Conservation (phyloP, 331 rosid species). For the Ulmus americana region DNA sequence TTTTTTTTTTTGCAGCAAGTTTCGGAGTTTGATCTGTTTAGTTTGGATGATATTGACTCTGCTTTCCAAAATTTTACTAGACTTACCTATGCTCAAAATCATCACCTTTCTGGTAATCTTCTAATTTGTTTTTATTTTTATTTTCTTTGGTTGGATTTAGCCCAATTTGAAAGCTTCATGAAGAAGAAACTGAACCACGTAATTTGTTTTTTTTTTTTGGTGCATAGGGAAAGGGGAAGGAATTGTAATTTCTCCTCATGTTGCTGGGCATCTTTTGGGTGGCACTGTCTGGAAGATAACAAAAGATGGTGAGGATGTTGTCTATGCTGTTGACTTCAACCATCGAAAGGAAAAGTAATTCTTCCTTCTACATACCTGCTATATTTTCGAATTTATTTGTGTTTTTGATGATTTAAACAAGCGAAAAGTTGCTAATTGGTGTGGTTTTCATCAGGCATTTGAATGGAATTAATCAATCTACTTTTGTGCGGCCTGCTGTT, state of each 20-base stretch:
- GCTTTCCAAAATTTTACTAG: constrained; percentile 80
- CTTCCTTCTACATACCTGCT: not conserved
- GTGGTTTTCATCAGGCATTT: constrained; percentile 43
- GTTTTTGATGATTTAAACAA: not conserved
- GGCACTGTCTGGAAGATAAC: constrained; percentile 94
- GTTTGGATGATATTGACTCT: constrained; percentile 84
- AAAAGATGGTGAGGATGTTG: constrained; percentile 95
- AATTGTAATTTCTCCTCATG: constrained; percentile 87
- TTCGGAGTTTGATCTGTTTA: constrained; percentile 80
- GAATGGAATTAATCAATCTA: constrained; percentile 46
- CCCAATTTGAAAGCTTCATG: not conserved
- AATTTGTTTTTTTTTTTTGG: not conserved
- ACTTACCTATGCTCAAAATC: constrained; percentile 88
- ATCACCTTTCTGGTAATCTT: constrained; percentile 69
- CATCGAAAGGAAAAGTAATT: constrained; percentile 86
- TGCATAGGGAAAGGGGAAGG: constrained; percentile 85
- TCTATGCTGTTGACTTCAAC: constrained; percentile 94
- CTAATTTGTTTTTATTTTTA: not conserved
- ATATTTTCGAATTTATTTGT: not conserved
- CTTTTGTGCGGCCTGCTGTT: constrained; percentile 86
- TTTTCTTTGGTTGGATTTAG: constrained; percentile 2
- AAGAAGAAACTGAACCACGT: not conserved
- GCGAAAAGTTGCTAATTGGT: constrained; percentile 14
- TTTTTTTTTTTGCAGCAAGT: constrained; percentile 64
- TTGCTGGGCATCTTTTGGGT: constrained; percentile 95